Conservation (phyloP, 2,329 filamentous ascomycete genomes). For the Achaetomium macrosporum region DNA sequence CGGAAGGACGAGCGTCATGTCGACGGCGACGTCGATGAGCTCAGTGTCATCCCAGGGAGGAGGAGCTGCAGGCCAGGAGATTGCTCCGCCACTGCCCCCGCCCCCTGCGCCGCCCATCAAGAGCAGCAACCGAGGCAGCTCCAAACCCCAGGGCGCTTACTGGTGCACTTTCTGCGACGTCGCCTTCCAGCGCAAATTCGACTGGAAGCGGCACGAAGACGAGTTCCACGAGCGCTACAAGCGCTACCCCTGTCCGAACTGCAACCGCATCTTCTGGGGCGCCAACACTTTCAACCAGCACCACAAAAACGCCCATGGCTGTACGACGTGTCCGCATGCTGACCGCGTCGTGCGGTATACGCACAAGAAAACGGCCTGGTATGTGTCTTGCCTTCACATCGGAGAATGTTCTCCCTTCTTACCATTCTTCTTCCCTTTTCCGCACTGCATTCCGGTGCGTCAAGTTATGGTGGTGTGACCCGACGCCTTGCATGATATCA, state of each 20-base stretch:
- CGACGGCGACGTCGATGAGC: slow-evolving; percentile 30
- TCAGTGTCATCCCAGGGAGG: slow-evolving; percentile 28
- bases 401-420: not conserved
- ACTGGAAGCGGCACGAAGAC: slow-evolving; percentile 65
- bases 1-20: slow-evolving; percentile 42
- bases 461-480: not conserved
- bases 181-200: slow-evolving; percentile 61
- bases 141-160: slow-evolving; percentile 41
- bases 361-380: slow-evolving; percentile 58
- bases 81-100: slow-evolving; percentile 13
- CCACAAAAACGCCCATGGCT: slow-evolving; percentile 58
- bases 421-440: not conserved
- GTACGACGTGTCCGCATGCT: slow-evolving; percentile 54
- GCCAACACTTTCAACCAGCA: slow-evolving; percentile 64
- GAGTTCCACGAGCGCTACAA: slow-evolving; percentile 64
- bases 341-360: slow-evolving; percentile 56
- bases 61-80: slow-evolving; percentile 19
- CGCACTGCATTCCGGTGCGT: not conserved
- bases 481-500: not conserved
- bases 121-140: slow-evolving; percentile 30
- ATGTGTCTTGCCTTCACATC: not conserved
- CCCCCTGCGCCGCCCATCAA: slow-evolving; percentile 36
- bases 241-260: slow-evolving; percentile 62
- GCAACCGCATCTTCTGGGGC: slow-evolving; percentile 62
- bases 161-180: slow-evolving; percentile 57